Base-by-base conservation (phyloP, 2,329 filamentous ascomycete genomes). In the Clarireedia homoeocarpa region DNA sequence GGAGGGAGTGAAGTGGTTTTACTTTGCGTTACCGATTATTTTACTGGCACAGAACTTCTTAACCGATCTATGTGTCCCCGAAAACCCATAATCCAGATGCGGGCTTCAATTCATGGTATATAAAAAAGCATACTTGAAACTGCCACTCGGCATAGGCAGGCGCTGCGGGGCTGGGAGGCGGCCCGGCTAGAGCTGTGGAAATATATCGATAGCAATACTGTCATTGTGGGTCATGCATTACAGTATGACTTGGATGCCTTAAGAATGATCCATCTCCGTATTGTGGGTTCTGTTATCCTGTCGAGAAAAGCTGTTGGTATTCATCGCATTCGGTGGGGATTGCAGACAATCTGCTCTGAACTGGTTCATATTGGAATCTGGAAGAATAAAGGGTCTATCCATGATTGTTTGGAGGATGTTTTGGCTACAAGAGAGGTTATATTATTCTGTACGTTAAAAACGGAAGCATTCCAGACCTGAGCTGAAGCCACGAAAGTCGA, bases 361-460 rank as follows among this genome's bases (percentile, higher is more conserved):
- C 62, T 77, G 5, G 59, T 77, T 3, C 61, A 63, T 2, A 59
- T 71, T 10, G 57, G 59, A 1, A 73, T 78, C 15, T 73, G 73
- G 55, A 57, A 71, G 26, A 61, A 53, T 23, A 61, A 65, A 2
- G 62, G 58, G 9, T 62, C 61, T 2, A 74, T 76, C 1, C 77
- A 80, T 49, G 72, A 77, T 63, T 73, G 72, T 48, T 60, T 80
- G 5, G 75, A 80, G 61, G 75, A 80, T 66, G 73, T 76, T 0
- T 70, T 76, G 34, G 77, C 78, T 0, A 69, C 73, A 0, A 71
- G 78, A 6, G 77, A 80, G 62, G 61, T 81, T 48, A 70, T 73
- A 5, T 63, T 80, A 2, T 77, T 71, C 69, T 74, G 71, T 55
- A 61, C 76, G 15, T 68, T 67, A 55, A 69, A 76, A n/a, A 66